Percentiles rank a stretch among this genome's conserved stretches.
phyloP scores from a whole-genome alignment of 2,329 filamentous ascomycete species.

The Fusarium dimerum region DNA sequence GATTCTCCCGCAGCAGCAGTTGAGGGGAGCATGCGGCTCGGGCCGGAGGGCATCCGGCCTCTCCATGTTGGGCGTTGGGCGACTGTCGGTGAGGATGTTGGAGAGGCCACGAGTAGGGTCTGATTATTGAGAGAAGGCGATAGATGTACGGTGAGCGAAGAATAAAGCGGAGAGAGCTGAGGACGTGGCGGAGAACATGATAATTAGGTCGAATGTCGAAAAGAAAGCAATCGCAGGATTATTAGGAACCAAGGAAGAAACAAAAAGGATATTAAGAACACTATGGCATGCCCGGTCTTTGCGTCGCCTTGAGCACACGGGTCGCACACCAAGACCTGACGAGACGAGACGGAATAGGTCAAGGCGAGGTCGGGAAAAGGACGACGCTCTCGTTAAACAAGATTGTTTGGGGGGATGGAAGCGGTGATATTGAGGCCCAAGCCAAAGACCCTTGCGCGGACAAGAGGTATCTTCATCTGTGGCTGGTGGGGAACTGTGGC shows the following conservation, averaged over 20 bases:
- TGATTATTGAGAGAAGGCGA: conserved; percentile 15
- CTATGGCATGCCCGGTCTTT: conserved; percentile 1
- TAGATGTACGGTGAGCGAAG: conserved; percentile 6
- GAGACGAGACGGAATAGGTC: background rate
- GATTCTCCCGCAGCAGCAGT: conserved; percentile 82
- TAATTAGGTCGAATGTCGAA: conserved; percentile 8
- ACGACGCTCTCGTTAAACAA: conserved; percentile 10
- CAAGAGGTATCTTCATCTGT: conserved; percentile 1
- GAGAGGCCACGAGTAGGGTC: conserved; percentile 16
- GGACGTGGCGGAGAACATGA: conserved; percentile 19
- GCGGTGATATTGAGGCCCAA: conserved; percentile 16
- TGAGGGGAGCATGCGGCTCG: conserved; percentile 39
- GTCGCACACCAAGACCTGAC: background rate
- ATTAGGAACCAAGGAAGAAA: background rate
- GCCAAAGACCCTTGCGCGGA: conserved; percentile 11
- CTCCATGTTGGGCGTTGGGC: conserved; percentile 24
- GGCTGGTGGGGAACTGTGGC: conserved; percentile 16
- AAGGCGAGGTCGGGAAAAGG: conserved; percentile 2
- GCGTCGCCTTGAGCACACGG: background rate
- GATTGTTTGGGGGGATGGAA: conserved; percentile 15
- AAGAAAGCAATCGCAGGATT: background rate
- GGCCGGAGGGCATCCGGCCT: conserved; percentile 24
- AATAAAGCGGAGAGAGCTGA: conserved; percentile 5
- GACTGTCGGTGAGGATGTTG: conserved; percentile 17
- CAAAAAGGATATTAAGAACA: conserved; percentile 9